A percentile compares a stretch with the other conserved stretches of the same genome.
These are phyloP conservation scores for Asterochloris sp. DNA, from an alignment of 139 green algal species.

Conservation along the genomic window DNA sequence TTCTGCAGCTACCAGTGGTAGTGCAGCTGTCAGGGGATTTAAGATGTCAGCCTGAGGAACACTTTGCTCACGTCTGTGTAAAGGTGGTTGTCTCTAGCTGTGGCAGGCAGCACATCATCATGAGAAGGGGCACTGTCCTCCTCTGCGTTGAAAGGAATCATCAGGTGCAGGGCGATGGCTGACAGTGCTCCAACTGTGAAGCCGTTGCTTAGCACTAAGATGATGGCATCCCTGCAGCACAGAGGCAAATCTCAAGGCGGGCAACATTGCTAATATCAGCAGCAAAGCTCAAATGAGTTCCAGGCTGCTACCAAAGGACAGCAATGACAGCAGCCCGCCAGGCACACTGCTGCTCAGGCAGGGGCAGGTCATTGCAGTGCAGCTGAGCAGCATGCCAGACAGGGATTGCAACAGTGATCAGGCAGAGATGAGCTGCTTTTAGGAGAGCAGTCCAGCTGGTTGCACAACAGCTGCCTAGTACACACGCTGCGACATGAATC, in stretches of 20 bases:
- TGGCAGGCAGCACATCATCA: no score
- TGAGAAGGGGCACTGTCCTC: not conserved
- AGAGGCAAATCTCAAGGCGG: not conserved
- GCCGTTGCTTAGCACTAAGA: slow-evolving; percentile 23
- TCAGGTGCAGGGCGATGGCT: slow-evolving; percentile 14
- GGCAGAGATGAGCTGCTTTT: no score
- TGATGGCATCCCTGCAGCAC: slow-evolving; percentile 8
- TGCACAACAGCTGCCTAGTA: no score
- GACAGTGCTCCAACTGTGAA: slow-evolving; percentile 21
- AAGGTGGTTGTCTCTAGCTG: no score
- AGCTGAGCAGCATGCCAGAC: not conserved
- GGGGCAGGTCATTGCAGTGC: not conserved
- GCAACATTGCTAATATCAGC: not conserved
- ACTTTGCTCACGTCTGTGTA: no score
- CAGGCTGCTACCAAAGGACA: not conserved
- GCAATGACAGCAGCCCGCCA: not conserved
- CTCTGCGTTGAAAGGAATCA: slow-evolving; percentile 11
- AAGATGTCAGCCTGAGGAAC: no score
- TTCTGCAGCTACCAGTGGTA: no score
- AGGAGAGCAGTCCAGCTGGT: no score
- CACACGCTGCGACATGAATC: no score
- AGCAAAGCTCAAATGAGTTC: no score
- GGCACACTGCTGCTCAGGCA: not conserved
- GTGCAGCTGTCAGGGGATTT: no score
- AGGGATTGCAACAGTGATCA: no score